Evolutionary conservation across 2,329 filamentous ascomycete genomes (phyloP).

Genomic region (Harringtonia aguacate): DNA sequence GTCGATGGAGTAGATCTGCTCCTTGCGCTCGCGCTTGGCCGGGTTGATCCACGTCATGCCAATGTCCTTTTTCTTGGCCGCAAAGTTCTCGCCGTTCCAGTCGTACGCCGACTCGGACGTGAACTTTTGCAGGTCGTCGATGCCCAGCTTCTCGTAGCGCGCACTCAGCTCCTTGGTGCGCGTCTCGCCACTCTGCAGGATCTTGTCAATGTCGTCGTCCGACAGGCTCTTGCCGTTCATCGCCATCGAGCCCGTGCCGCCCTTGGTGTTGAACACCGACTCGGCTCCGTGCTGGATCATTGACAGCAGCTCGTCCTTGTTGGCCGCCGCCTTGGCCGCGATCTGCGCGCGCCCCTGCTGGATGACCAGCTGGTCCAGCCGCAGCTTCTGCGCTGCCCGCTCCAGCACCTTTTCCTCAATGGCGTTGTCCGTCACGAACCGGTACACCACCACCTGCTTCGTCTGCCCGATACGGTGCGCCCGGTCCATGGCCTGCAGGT

Average conservation of each 20-base stretch:
- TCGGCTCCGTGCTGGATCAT: constrained; percentile 99
- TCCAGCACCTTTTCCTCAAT: constrained; percentile 98
- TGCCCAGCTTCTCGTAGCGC: constrained; percentile 92
- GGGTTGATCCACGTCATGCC: constrained; percentile 96
- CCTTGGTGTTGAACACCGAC: constrained; percentile 74
- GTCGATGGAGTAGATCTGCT: constrained; percentile 96
- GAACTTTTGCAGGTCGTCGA: constrained; percentile 96
- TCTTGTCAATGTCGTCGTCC: constrained; percentile 84
- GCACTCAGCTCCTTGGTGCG: constrained; percentile 83
- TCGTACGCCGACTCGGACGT: constrained; percentile 96
- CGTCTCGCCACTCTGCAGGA: constrained; percentile 76
- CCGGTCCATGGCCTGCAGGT: constrained; percentile 97
- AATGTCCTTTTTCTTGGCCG: constrained; percentile 77
- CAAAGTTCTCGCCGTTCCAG: constrained; percentile 97
- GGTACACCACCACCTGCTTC: constrained; percentile 93
- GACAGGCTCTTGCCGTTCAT: constrained; percentile 54
- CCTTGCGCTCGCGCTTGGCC: constrained; percentile 94
- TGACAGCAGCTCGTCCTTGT: constrained; percentile 88
- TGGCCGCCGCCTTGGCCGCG: constrained; percentile 80
- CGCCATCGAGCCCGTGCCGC: constrained; percentile 47
- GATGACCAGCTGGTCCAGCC: constrained; percentile 93
- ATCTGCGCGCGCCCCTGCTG: constrained; percentile 92
- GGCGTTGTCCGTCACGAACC: constrained; percentile 94
- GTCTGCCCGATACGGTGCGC: constrained; percentile 98
- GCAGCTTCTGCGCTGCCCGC: constrained; percentile 90